Evolutionary conservation across 352 stramenopile genomes (phyloP).

Genomic region (Globisporangium orthogonon): DNA sequence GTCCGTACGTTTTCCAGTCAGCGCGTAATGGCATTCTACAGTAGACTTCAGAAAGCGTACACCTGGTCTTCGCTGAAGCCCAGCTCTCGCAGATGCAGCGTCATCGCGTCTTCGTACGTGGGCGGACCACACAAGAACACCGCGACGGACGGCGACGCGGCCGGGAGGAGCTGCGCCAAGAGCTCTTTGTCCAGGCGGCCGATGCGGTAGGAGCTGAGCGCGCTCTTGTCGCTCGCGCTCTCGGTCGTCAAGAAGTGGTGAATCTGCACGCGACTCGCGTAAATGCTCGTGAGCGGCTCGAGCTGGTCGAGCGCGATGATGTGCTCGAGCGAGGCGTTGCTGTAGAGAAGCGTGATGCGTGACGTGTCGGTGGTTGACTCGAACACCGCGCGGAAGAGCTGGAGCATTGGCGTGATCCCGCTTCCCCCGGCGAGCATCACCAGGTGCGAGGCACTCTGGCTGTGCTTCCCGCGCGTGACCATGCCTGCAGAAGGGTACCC

Average conservation of each 20-base stretch:
- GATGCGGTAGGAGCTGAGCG: constrained; percentile 45
- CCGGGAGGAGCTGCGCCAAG: constrained; percentile 42
- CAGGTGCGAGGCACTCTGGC: constrained; percentile 49
- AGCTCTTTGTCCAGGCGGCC: constrained; percentile 40
- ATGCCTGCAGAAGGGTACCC: constrained; percentile 48
- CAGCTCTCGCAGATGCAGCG: constrained; percentile 30
- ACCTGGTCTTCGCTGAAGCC: constrained; percentile 47
- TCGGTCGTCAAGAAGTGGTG: constrained; percentile 58
- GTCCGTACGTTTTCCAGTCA: not conserved
- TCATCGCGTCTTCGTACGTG: constrained; percentile 62
- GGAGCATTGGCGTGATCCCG: constrained; percentile 81
- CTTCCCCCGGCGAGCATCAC: constrained; percentile 72
- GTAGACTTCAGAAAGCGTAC: constrained; percentile 45
- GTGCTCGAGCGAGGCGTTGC: constrained; percentile 57
- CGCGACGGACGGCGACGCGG: constrained; percentile 28
- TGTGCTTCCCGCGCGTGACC: constrained; percentile 39
- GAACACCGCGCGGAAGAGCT: constrained; percentile 64
- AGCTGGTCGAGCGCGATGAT: constrained; percentile 70
- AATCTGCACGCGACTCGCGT: constrained; percentile 47
- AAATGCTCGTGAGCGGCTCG: constrained; percentile 78
- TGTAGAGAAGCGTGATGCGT: constrained; percentile 73
- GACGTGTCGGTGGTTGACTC: constrained; percentile 45
- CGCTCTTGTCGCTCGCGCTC: constrained; percentile 29
- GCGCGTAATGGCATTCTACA: not conserved
- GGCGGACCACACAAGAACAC: constrained; percentile 72